Evolutionary conservation across 345 rosid genomes (phyloP).

Genomic region (Cardamine chenopodiifolia): DNA sequence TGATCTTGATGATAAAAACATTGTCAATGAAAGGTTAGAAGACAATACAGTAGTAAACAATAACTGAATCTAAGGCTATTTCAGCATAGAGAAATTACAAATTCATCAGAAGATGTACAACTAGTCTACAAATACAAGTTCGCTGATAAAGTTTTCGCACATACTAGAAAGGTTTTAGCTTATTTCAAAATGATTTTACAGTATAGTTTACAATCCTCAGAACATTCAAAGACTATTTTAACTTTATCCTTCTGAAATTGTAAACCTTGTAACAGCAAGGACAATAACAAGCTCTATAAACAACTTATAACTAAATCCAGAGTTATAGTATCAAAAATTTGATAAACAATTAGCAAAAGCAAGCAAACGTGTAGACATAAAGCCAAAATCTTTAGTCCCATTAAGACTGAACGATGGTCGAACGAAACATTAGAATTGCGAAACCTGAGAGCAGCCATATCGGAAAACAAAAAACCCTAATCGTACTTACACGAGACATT

Average conservation of each 20-base stretch:
- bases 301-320: background rate
- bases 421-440: constrained; percentile 20
- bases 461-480: constrained; percentile 9
- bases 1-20: constrained; percentile 42
- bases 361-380: background rate
- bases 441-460: constrained; percentile 5
- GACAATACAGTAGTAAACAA: background rate
- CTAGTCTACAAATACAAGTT: background rate
- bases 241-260: background rate
- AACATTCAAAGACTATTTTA: background rate
- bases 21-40: background rate
- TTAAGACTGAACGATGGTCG: background rate
- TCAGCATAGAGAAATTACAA: background rate
- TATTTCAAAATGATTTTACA: background rate
- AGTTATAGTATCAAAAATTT: background rate
- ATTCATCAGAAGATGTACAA: background rate
- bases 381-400: background rate
- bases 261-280: background rate
- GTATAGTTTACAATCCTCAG: background rate
- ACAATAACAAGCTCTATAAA: background rate
- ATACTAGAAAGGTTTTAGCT: background rate
- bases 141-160: background rate
- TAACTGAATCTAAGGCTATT: background rate
- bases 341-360: constrained; percentile 1
- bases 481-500: background rate